A percentile compares a stretch with the other conserved stretches of the same genome.
phyloP scores from a whole-genome alignment of 1,284 basidiomycete genomes.

The Fomes fomentarius region DNA sequence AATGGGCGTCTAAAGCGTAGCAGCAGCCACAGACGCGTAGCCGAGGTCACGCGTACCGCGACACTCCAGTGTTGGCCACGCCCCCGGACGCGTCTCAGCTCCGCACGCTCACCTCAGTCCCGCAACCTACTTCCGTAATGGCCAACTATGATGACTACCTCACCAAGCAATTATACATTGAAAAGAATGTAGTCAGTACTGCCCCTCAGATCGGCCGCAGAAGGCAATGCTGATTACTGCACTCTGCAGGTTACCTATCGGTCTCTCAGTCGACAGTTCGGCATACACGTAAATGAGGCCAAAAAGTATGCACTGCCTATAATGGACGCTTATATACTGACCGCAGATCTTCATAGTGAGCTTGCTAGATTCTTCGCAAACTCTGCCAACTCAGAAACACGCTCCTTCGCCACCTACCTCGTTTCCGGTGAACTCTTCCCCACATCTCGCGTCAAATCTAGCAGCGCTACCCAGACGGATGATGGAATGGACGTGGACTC shows the following conservation, averaged over 20 bases:
- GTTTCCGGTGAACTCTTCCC: conserved; percentile 53
- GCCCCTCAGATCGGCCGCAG: neutral
- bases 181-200: conserved; percentile 60
- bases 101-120: neutral
- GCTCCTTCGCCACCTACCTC: conserved; percentile 66
- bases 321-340: neutral
- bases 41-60: conserved; percentile 18
- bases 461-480: conserved; percentile 27
- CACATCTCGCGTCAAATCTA: conserved; percentile 12
- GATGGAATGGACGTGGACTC: conserved; percentile 47
- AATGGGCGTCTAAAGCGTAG: neutral
- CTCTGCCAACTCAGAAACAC: conserved; percentile 41
- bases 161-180: conserved; percentile 63
- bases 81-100: conserved; percentile 6
- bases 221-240: neutral
- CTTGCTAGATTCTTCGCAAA: conserved; percentile 58
- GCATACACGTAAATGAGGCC: conserved; percentile 71
- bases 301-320: conserved; percentile 56
- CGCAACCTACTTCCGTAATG: conserved; percentile 46
- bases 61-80: too few relatives aligned
- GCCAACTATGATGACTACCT: conserved; percentile 56
- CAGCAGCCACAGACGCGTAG: conserved; percentile 26
- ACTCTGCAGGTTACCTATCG: conserved; percentile 69
- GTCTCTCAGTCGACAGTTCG: conserved; percentile 67
- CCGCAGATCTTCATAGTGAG: conserved; percentile 45